A percentile compares a stretch with the other conserved stretches of the same genome.
Evolutionary conservation across 306 rosid genomes (phyloP).

Genomic region (Rosa multiflora): DNA sequence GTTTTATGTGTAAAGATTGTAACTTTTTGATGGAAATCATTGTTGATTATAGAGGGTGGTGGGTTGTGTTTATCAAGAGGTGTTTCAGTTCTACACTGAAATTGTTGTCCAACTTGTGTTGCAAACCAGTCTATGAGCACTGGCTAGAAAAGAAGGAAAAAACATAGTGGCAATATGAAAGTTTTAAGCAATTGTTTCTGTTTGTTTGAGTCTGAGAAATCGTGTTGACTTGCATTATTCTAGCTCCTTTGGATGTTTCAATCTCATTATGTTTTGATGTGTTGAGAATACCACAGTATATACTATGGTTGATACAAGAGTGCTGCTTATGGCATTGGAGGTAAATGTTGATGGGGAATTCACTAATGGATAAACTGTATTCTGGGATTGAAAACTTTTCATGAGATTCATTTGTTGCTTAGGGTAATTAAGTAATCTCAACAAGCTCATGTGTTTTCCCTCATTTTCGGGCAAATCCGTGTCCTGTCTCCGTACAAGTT

Average conservation of each 20-base stretch:
- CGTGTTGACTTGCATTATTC: neutral
- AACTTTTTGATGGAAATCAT: conserved; percentile 7
- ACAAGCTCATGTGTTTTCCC: neutral
- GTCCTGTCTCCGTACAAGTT: neutral
- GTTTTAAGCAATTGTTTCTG: conserved; percentile 5
- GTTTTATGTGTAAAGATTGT: neutral
- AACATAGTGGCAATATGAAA: neutral
- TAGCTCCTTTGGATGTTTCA: neutral
- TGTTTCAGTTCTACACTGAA: neutral
- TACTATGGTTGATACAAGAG: neutral
- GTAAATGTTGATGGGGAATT: neutral
- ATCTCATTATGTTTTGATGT: neutral
- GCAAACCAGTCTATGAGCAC: neutral
- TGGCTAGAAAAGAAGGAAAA: neutral
- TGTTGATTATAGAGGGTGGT: neutral
- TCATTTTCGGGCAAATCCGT: neutral
- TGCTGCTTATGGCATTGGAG: conserved; percentile 8
- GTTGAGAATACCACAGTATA: neutral
- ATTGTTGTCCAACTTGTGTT: neutral
- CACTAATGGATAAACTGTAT: conserved; percentile 1
- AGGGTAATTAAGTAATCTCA: neutral
- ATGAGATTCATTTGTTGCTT: neutral
- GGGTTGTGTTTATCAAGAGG: neutral
- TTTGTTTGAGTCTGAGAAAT: neutral
- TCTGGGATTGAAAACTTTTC: neutral